These are phyloP conservation scores for Tephrocybe sp. DNA, from an alignment of 768 basidiomycete genomes.

Conservation along the genomic window DNA sequence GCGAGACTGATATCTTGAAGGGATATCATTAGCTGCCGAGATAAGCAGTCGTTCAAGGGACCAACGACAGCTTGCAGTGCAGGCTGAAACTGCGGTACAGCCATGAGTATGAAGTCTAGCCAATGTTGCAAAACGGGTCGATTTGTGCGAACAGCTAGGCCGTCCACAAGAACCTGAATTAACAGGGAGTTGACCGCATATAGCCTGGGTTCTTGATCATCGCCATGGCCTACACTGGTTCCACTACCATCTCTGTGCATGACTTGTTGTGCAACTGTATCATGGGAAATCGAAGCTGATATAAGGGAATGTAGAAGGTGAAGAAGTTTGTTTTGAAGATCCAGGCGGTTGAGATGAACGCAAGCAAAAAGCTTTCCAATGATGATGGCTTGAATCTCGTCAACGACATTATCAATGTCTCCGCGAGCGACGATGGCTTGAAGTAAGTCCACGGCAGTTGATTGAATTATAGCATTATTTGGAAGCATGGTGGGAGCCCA, in stretches of 20 bases:
- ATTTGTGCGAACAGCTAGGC: conserved; percentile 66
- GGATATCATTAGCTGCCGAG: conserved; percentile 59
- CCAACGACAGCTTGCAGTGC: conserved; percentile 61
- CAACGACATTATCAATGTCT: conserved; percentile 64
- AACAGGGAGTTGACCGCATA: conserved; percentile 70
- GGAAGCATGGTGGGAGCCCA: conserved; percentile 52
- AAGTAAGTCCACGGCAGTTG: conserved; percentile 73
- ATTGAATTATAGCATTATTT: conserved; percentile 66
- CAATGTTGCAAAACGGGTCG: conserved; percentile 88
- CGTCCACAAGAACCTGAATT: conserved; percentile 77
- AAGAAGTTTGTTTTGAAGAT: conserved; percentile 91
- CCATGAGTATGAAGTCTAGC: conserved; percentile 95
- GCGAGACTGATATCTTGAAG: conserved; percentile 54
- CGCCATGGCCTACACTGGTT: conserved; percentile 33
- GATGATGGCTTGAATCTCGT: conserved; percentile 66
- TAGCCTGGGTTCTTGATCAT: conserved; percentile 24
- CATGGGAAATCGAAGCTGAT: conserved; percentile 50
- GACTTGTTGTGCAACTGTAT: conserved; percentile 26
- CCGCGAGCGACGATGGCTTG: conserved; percentile 82
- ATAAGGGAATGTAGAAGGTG: conserved; percentile 88
- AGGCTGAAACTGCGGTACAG: conserved; percentile 81
- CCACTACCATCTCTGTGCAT: conserved; percentile 27
- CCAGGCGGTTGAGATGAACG: conserved; percentile 66
- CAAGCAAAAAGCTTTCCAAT: conserved; percentile 73
- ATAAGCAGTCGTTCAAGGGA: conserved; percentile 78